These are phyloP conservation scores for Phytopythium ostracodes DNA, from an alignment of 352 stramenopile species.

Conservation along the genomic window DNA sequence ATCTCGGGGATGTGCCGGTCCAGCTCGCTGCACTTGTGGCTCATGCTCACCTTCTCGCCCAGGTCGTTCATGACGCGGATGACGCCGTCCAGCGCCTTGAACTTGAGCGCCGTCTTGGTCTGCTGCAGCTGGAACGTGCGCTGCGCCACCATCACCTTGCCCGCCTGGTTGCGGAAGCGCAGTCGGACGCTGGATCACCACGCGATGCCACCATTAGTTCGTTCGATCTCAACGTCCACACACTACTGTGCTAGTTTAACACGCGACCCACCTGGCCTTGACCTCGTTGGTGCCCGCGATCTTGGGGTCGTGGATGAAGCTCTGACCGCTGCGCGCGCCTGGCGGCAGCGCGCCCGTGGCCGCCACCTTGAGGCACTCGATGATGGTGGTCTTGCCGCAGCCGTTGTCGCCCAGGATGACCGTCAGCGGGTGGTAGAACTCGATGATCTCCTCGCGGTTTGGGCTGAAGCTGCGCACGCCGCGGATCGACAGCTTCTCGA, in stretches of 20 bases:
- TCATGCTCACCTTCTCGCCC: conserved; percentile 90
- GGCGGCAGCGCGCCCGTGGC: conserved; percentile 94
- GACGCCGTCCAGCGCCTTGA: conserved; percentile 96
- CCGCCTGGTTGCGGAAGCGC: conserved; percentile 90
- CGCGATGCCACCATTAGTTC: background rate
- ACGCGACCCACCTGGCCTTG: conserved; percentile 57
- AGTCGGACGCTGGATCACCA: conserved; percentile 57
- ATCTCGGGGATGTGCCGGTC: conserved; percentile 93
- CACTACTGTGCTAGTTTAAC: no score
- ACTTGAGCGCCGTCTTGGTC: conserved; percentile 87
- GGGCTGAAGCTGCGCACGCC: conserved; percentile 98
- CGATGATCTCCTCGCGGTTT: conserved; percentile 93
- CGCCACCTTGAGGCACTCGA: conserved; percentile 99
- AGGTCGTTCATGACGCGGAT: conserved; percentile 89
- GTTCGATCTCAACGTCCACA: background rate
- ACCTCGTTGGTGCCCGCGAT: conserved; percentile 91
- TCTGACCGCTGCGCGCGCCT: conserved; percentile 83
- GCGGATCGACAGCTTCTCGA: conserved; percentile 98
- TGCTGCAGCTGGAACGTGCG: conserved; percentile 94
- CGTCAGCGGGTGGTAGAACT: conserved; percentile 99
- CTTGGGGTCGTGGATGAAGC: conserved; percentile 97
- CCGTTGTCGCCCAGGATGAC: conserved; percentile 97
- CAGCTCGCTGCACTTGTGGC: conserved; percentile 94
- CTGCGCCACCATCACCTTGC: conserved; percentile 90
- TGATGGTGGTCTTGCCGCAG: conserved; percentile 99